Percentiles rank a stretch among this genome's conserved stretches.
Conservation (phyloP, 805 yeast species). For the Kodamaea restingae region DNA sequence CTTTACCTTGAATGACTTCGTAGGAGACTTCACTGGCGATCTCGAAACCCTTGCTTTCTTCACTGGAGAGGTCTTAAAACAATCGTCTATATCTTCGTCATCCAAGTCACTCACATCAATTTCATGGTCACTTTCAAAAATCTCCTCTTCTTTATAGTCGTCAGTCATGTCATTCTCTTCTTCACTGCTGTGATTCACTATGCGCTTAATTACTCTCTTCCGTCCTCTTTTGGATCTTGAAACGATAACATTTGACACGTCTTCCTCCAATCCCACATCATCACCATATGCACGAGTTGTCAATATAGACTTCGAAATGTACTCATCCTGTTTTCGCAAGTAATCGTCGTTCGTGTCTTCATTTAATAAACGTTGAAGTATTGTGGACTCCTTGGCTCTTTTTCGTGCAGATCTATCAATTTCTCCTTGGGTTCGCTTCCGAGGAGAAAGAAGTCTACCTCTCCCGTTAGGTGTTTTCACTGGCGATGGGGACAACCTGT, state of each 20-base stretch:
- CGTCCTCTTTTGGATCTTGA: slow-evolving; percentile 2
- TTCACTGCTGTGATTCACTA: slow-evolving; percentile 8
- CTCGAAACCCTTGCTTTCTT: background rate
- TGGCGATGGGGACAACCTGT: slow-evolving; percentile 19
- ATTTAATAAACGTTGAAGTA: slow-evolving; percentile 29
- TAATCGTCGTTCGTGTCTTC: slow-evolving; percentile 28
- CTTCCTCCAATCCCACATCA: slow-evolving; percentile 23
- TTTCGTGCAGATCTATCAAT: slow-evolving; percentile 47
- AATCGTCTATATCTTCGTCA: slow-evolving; percentile 8
- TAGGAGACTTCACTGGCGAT: slow-evolving; percentile 1
- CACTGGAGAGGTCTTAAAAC: slow-evolving; percentile 3
- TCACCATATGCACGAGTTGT: slow-evolving; percentile 16
- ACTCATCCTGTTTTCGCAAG: slow-evolving; percentile 36
- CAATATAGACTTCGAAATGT: slow-evolving; percentile 42
- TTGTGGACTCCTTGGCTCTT: slow-evolving; percentile 35
- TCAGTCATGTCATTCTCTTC: slow-evolving; percentile 18
- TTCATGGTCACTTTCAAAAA: background rate
- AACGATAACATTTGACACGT: slow-evolving; percentile 6
- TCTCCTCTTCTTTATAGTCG: slow-evolving; percentile 8
- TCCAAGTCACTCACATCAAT: slow-evolving; percentile 1
- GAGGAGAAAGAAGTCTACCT: slow-evolving; percentile 46
- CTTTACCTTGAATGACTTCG: slow-evolving; percentile 13
- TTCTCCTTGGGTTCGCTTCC: slow-evolving; percentile 31
- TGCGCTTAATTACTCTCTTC: background rate
- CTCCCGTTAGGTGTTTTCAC: slow-evolving; percentile 40